Conservation (phyloP, 495 filamentous ascomycete species). For the Jackrogersella minutella region DNA sequence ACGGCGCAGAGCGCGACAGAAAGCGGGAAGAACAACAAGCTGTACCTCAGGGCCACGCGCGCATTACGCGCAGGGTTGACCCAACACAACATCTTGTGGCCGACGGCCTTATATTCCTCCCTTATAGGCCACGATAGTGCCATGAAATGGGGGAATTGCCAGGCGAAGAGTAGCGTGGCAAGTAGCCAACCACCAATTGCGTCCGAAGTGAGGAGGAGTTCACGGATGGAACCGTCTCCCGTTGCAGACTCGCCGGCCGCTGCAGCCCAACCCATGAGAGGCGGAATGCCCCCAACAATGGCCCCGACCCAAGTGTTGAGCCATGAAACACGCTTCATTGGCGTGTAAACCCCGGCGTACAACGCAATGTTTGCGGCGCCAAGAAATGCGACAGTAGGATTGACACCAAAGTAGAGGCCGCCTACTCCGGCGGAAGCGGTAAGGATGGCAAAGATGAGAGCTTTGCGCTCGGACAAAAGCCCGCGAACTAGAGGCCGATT, state of each 20-base stretch:
- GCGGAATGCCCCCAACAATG: slow-evolving; percentile 90
- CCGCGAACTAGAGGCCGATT: slow-evolving; percentile 89
- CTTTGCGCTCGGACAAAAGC: slow-evolving; percentile 76
- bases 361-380: slow-evolving; percentile 85
- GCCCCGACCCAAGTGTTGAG: slow-evolving; percentile 97
- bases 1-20: slow-evolving; percentile 81
- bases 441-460: slow-evolving; percentile 77
- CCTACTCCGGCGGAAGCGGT: slow-evolving; percentile 72
- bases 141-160: slow-evolving; percentile 99
- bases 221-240: slow-evolving; percentile 72
- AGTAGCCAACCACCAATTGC: slow-evolving; percentile 90
- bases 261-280: slow-evolving; percentile 97
- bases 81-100: slow-evolving; percentile 92
- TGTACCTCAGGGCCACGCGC: slow-evolving; percentile 87
- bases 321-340: slow-evolving; percentile 84
- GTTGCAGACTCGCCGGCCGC: slow-evolving; percentile 89
- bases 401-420: slow-evolving; percentile 85
- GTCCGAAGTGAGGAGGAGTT: slow-evolving; percentile 68
- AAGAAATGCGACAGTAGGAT: slow-evolving; percentile 88
- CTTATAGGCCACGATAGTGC: slow-evolving; percentile 85
- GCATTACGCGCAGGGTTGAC: slow-evolving; percentile 83
- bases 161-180: slow-evolving; percentile 84
- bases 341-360: slow-evolving; percentile 92
- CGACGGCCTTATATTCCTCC: slow-evolving; percentile 87
- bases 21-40: slow-evolving; percentile 85